Evolutionary conservation across 2,329 filamentous ascomycete genomes (phyloP).

Genomic region (Aspergillus novofumigatus): DNA sequence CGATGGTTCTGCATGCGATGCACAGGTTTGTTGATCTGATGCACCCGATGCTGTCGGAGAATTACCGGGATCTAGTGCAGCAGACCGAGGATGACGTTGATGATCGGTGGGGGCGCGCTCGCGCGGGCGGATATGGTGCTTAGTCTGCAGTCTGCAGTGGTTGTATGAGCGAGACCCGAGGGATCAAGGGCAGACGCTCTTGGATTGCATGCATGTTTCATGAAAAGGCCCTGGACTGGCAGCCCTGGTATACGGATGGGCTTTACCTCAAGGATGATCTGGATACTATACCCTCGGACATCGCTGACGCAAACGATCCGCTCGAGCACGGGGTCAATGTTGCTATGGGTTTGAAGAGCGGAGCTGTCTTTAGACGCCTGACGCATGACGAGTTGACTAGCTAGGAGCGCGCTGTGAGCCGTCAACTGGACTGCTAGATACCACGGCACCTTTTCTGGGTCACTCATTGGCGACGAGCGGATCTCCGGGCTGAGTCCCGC

Average conservation of each 20-base stretch:
- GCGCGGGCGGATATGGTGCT: conserved; percentile 44
- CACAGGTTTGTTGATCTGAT: conserved; percentile 49
- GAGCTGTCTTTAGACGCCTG: conserved; percentile 44
- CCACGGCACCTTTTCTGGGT: conserved; percentile 47
- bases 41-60: conserved; percentile 52
- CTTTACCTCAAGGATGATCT: conserved; percentile 36
- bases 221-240: conserved; percentile 38
- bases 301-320: conserved; percentile 31
- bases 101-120: conserved; percentile 34
- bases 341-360: conserved; percentile 46
- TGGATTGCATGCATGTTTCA: conserved; percentile 45
- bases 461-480: conserved; percentile 49
- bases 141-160: conserved; percentile 46
- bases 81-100: conserved; percentile 44
- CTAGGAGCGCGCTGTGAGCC: conserved; percentile 38
- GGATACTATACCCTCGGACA: conserved; percentile 28
- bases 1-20: conserved; percentile 46
- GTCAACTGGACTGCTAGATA: conserved; percentile 48
- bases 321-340: conserved; percentile 48
- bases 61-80: conserved; percentile 45
- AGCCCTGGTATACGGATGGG: conserved; percentile 36
- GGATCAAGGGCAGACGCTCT: conserved; percentile 31
- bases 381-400: conserved; percentile 41
- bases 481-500: conserved; percentile 43
- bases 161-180: conserved; percentile 44